These are phyloP conservation scores for Torrubiella hemipterigena DNA, from an alignment of 2,329 filamentous ascomycete species.

Conservation along the genomic window DNA sequence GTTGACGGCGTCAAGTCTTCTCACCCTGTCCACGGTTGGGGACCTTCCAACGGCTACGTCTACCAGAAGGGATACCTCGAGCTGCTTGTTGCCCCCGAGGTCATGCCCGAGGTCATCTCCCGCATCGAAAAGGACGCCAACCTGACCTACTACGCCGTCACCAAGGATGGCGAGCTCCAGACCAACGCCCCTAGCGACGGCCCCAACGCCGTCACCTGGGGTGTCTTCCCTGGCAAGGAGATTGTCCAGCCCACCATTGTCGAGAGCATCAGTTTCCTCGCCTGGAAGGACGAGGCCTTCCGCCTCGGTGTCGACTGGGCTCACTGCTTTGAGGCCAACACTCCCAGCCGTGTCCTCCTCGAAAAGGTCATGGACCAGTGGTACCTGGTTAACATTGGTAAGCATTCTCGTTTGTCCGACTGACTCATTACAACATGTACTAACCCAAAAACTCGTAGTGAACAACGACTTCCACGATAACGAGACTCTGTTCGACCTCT, in stretches of 20 bases:
- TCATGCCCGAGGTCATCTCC: conserved; percentile 65
- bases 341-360: conserved; percentile 68
- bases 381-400: conserved; percentile 92
- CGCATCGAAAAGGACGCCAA: conserved; percentile 70
- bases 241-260: conserved; percentile 99
- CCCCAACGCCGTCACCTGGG: conserved; percentile 98
- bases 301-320: conserved; percentile 88
- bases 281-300: conserved; percentile 98
- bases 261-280: conserved; percentile 91
- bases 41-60: conserved; percentile 86
- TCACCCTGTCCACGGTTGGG: conserved; percentile 84
- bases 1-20: conserved; percentile 84
- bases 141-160: conserved; percentile 90
- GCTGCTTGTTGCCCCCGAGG: conserved; percentile 68
- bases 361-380: conserved; percentile 77
- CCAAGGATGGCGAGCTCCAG: conserved; percentile 66
- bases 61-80: conserved; percentile 98
- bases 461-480: conserved; percentile 95
- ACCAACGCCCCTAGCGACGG: conserved; percentile 78
- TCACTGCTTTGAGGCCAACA: conserved; percentile 69
- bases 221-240: conserved; percentile 96
- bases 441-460: conserved; percentile 38
- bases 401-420: conserved; percentile 18
- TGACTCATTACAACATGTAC: not conserved
- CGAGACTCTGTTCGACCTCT: conserved; percentile 71